A percentile compares a stretch with the other conserved stretches of the same genome.
Conservation (phyloP, 164 flowering plant species). For the Buxus sempervirens region DNA sequence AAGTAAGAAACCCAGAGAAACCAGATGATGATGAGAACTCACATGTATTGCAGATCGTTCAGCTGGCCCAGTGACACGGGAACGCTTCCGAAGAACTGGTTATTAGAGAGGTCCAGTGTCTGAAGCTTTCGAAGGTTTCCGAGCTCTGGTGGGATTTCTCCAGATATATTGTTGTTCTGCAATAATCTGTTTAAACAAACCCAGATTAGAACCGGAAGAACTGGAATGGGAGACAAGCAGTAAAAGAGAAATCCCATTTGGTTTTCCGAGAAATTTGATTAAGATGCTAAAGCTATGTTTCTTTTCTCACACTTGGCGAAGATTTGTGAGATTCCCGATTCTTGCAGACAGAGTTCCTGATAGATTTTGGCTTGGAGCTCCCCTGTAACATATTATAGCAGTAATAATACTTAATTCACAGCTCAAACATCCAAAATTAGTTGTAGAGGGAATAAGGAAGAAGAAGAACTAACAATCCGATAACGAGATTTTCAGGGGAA, state of each 20-base stretch:
- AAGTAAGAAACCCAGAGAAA: slow-evolving; percentile 1
- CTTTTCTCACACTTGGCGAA: slow-evolving; percentile 73
- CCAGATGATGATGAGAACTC: slow-evolving; percentile 20
- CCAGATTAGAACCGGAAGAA: neutral
- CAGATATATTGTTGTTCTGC: slow-evolving; percentile 88
- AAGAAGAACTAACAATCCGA: slow-evolving; percentile 59
- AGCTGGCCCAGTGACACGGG: slow-evolving; percentile 63
- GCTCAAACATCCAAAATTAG: no score
- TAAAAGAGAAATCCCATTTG: neutral
- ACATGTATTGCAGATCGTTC: slow-evolving; percentile 77
- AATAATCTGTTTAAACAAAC: slow-evolving; percentile 47
- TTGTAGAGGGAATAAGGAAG: neutral
- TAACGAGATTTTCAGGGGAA: slow-evolving; percentile 72
- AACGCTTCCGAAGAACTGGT: slow-evolving; percentile 52
- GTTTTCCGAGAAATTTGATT: slow-evolving; percentile 3
- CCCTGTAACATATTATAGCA: no score
- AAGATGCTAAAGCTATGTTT: neutral
- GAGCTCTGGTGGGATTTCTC: slow-evolving; percentile 68
- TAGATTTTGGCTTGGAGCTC: slow-evolving; percentile 86
- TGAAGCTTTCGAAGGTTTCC: slow-evolving; percentile 65
- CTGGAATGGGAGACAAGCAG: slow-evolving; percentile 9
- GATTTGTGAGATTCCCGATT: slow-evolving; percentile 82
- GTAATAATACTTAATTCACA: no score
- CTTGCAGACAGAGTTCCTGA: slow-evolving; percentile 71
- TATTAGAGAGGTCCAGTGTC: slow-evolving; percentile 88